Evolutionary conservation across 2,329 filamentous ascomycete species (phyloP).

Genomic region (Nannizzia gypsea): DNA sequence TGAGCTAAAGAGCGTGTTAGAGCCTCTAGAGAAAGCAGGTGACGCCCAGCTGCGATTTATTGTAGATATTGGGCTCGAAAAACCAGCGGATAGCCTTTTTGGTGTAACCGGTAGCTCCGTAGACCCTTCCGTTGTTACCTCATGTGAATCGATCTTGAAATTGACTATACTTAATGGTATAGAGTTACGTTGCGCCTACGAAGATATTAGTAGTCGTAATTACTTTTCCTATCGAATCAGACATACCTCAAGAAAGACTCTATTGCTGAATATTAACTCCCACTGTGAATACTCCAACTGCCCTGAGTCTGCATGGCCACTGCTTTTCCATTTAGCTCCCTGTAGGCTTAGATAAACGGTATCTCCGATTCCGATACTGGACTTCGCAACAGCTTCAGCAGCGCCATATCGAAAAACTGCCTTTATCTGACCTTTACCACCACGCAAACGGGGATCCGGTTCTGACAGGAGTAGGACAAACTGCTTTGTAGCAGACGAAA

Average conservation of each 20-base stretch:
- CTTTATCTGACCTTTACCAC: constrained; percentile 66
- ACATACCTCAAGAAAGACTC: constrained; percentile 28
- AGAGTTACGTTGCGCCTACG: not conserved
- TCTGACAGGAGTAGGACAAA: constrained; percentile 75
- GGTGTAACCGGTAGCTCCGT: not conserved
- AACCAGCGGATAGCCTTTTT: not conserved
- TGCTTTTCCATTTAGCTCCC: constrained; percentile 53
- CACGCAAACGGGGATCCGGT: constrained; percentile 68
- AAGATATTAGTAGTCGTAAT: not conserved
- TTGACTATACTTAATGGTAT: not conserved
- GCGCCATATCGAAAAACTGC: constrained; percentile 60
- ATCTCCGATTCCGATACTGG: constrained; percentile 66
- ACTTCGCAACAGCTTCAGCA: constrained; percentile 56
- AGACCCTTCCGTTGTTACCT: not conserved
- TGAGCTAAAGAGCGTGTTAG: constrained; percentile 56
- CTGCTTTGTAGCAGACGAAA: constrained; percentile 61
- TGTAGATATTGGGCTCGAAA: not conserved
- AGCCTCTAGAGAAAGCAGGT: constrained; percentile 66
- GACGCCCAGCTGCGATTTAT: constrained; percentile 46
- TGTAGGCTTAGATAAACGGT: constrained; percentile 56
- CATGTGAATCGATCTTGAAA: not conserved
- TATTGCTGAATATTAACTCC: constrained; percentile 41
- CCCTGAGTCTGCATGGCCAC: constrained; percentile 25
- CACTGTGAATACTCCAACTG: constrained; percentile 39
- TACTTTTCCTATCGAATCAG: not conserved